Base-by-base conservation (phyloP, 1,284 basidiomycete genomes). In the Cryptococcus sp. region DNA sequence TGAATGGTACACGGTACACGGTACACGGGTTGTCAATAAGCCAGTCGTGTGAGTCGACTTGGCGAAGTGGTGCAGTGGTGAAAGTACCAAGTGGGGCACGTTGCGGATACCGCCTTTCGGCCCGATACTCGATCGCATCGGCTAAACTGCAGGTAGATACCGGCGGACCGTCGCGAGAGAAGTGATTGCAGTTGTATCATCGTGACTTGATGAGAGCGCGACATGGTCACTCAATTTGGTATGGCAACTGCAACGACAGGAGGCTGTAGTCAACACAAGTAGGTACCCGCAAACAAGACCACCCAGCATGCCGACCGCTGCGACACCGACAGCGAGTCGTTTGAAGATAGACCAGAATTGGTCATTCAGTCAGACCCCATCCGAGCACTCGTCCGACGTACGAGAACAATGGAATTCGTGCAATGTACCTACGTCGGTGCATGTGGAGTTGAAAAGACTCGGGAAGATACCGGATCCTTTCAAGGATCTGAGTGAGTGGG, bases 401-500 rank as follows among this genome's bases (percentile, higher is more conserved):
- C 45, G 63, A 25, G 64, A 65, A 50, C 55, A 66, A 23, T 74
- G 71, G 71, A 22, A 42, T 3, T 15, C 46, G 8, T 73, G 71
- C 58, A 23, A 59, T 25, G 30, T 93, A 65, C 90, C 91, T 13
- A 93, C 90, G 0, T 86, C 85, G 3, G 87, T 93, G 10, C 92
- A 94, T 64, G 89, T 89, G 55, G 91, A 94, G 72, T 83, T 95
- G 27, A 76, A 90, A 69, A 85, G 83, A 64, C 72, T 82, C 39
- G 83, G 85, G 64, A 86, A 75, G 67, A 93, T 94, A 35, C 86
- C 88, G 30, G 89, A 95, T 77, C 90, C 91, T 35, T 89, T 88
- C 73, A 74, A 79, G 66, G 87, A 86, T 11, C 78, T 91, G 57
- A 83, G 88, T 61, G 92, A 95, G 75, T 91, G 88, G 86, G 87